Percentiles rank a stretch among this genome's conserved stretches.
Conservation (phyloP, 192 early-diverging fungal species). For the Coemansia sp. region DNA sequence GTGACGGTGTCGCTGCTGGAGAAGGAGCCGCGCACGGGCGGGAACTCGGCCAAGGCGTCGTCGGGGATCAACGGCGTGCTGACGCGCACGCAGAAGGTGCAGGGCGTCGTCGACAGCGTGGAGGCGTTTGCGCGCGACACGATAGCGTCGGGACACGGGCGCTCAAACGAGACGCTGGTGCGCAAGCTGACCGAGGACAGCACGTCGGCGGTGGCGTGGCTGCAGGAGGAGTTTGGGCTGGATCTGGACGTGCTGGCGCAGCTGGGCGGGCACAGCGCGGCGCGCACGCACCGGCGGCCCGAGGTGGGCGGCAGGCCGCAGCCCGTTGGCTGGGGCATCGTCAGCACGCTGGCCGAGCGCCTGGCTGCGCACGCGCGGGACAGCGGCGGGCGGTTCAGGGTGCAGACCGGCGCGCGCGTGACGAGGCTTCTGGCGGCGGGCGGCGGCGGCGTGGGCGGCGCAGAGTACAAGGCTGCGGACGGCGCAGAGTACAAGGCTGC, state of each 20-base stretch:
- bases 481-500: slow-evolving; percentile 91
- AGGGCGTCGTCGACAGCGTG: slow-evolving; percentile 74
- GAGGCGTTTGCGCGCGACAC: slow-evolving; percentile 86
- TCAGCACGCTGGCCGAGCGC: slow-evolving; percentile 82
- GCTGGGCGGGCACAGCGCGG: slow-evolving; percentile 90
- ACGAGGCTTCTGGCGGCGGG: slow-evolving; percentile 66
- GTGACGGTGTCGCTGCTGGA: slow-evolving; percentile 28
- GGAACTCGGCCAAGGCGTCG: slow-evolving; percentile 97
- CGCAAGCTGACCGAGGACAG: slow-evolving; percentile 84
- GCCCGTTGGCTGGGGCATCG: slow-evolving; percentile 92
- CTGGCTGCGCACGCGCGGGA: slow-evolving; percentile 69
- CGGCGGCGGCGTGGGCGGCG: slow-evolving; percentile 71
- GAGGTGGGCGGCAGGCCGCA: slow-evolving; percentile 62
- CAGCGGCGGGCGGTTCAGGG: slow-evolving; percentile 66
- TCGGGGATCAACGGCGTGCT: slow-evolving; percentile 96
- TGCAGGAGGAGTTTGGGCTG: slow-evolving; percentile 84
- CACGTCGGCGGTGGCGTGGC: slow-evolving; percentile 87
- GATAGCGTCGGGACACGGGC: slow-evolving; percentile 80
- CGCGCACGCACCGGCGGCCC: slow-evolving; percentile 83
- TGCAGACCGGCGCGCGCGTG: slow-evolving; percentile 84
- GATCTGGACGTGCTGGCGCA: slow-evolving; percentile 87
- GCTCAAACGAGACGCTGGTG: slow-evolving; percentile 76
- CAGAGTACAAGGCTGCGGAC: slow-evolving; percentile 77
- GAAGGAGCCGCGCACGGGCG: slow-evolving; percentile 51
- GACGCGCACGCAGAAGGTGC: slow-evolving; percentile 76